Evolutionary conservation across 2,329 filamentous ascomycete genomes (phyloP).

Genomic region (Ophiostoma sp.): DNA sequence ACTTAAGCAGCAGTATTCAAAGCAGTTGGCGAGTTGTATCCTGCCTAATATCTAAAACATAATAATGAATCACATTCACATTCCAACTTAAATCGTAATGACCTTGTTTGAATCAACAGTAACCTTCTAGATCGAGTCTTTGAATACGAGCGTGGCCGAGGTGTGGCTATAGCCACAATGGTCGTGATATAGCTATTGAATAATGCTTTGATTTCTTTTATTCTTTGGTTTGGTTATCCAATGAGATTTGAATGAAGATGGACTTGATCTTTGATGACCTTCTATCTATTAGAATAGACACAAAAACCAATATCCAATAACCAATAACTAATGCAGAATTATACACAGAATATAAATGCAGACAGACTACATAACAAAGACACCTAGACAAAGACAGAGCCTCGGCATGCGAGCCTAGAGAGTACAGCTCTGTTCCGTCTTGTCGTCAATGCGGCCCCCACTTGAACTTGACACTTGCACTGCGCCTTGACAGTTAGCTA

Average conservation of each 20-base stretch:
- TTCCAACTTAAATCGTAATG: too few relatives aligned
- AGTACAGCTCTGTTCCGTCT: background rate
- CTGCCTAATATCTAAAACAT: too few relatives aligned
- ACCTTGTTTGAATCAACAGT: background rate
- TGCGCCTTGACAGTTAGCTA: background rate
- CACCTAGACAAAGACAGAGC: background rate
- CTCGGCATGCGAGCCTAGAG: slow-evolving; percentile 9
- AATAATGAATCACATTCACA: too few relatives aligned
- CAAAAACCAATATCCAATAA: too few relatives aligned
- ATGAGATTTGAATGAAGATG: too few relatives aligned
- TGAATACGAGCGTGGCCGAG: background rate
- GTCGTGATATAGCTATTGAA: background rate
- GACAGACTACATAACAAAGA: too few relatives aligned
- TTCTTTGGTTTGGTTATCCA: background rate
- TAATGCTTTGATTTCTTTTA: background rate
- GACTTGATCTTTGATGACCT: too few relatives aligned
- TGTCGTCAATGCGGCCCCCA: slow-evolving; percentile 6
- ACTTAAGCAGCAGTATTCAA: too few relatives aligned
- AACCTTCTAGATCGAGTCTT: background rate
- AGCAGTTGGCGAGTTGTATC: too few relatives aligned
- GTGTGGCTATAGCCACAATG: background rate
- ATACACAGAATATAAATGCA: too few relatives aligned
- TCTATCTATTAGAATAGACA: too few relatives aligned
- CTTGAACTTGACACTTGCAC: background rate
- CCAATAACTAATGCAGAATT: too few relatives aligned